Evolutionary conservation across 345 rosid species (phyloP).

Genomic region (Aethionema arabicum): DNA sequence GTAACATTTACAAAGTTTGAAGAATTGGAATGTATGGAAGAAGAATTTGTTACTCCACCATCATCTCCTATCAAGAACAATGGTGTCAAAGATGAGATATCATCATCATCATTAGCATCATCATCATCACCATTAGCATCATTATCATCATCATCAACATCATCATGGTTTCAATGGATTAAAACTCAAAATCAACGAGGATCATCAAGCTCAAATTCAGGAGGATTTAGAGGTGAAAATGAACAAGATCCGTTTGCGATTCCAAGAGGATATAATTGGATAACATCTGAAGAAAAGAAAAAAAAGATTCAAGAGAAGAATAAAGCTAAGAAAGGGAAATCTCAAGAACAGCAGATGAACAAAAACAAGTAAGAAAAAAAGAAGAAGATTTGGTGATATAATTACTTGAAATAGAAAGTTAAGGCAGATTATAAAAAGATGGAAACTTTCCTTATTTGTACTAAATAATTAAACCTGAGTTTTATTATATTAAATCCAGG

Average conservation of each 20-base stretch:
- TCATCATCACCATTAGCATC: constrained; percentile 67
- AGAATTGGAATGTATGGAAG: constrained; percentile 77
- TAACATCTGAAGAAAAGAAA: constrained; percentile 89
- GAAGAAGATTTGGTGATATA: constrained; percentile 15
- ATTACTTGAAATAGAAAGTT: constrained; percentile 32
- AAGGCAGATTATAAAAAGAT: constrained; percentile 7
- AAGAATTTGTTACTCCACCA: constrained; percentile 91
- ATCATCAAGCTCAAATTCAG: constrained; percentile 41
- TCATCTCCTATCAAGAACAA: constrained; percentile 61
- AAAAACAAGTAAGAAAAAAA: constrained; percentile 23
- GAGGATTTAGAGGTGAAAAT: constrained; percentile 51
- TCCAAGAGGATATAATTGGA: constrained; percentile 80
- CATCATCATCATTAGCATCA: constrained; percentile 35
- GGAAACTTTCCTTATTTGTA: neutral
- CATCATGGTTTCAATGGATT: constrained; percentile 99
- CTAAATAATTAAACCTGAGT: no score
- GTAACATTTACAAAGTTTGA: constrained; percentile 93
- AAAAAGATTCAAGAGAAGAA: constrained; percentile 92
- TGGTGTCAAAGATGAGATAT: constrained; percentile 51
- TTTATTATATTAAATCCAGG: no score
- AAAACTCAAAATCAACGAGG: constrained; percentile 76
- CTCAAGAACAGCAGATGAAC: constrained; percentile 34
- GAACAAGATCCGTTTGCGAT: constrained; percentile 78
- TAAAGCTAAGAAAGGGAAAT: constrained; percentile 60
- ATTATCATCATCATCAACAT: constrained; percentile 52